These are phyloP conservation scores for Neonectria coccinea DNA, from an alignment of 2,329 filamentous ascomycete species.

Conservation along the genomic window DNA sequence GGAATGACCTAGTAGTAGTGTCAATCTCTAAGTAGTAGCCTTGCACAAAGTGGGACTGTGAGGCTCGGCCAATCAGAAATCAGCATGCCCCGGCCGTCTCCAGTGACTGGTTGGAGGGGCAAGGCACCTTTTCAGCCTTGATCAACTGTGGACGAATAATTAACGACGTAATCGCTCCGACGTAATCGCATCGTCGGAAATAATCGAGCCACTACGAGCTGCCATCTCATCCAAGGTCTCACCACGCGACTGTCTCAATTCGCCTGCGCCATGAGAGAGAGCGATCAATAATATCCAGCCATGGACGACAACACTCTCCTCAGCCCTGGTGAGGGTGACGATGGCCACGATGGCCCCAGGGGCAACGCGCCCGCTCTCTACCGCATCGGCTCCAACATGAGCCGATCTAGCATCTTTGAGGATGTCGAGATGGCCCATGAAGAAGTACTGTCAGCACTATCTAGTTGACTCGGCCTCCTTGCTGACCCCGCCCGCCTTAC, in stretches of 20 bases:
- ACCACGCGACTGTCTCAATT: constrained; percentile 13
- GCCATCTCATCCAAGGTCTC: constrained; percentile 7
- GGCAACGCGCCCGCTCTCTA: constrained; percentile 61
- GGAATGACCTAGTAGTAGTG: not conserved
- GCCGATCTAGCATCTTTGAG: constrained; percentile 84
- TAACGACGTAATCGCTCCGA: constrained; percentile 24
- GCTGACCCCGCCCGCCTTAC: constrained; percentile 30
- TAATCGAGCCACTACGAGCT: constrained; percentile 1
- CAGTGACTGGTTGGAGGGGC: constrained; percentile 29
- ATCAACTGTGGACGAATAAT: constrained; percentile 29
- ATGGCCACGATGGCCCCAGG: constrained; percentile 30
- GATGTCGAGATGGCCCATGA: constrained; percentile 99
- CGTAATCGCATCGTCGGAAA: constrained; percentile 36
- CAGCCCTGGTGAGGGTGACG: constrained; percentile 36
- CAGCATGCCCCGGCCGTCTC: not conserved
- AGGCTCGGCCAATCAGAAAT: constrained; percentile 10
- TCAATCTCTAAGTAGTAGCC: constrained; percentile 17
- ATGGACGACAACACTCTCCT: constrained; percentile 47
- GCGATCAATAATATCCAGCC: constrained; percentile 26
- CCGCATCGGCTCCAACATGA: constrained; percentile 76
- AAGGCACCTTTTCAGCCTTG: constrained; percentile 40
- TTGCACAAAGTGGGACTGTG: constrained; percentile 10
- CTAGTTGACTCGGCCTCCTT: constrained; percentile 1
- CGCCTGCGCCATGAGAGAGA: constrained; percentile 34
- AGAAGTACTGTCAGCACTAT: constrained; percentile 68